These are phyloP conservation scores for Populus davidiana DNA, from an alignment of 345 rosid genomes.

Conservation along the genomic window DNA sequence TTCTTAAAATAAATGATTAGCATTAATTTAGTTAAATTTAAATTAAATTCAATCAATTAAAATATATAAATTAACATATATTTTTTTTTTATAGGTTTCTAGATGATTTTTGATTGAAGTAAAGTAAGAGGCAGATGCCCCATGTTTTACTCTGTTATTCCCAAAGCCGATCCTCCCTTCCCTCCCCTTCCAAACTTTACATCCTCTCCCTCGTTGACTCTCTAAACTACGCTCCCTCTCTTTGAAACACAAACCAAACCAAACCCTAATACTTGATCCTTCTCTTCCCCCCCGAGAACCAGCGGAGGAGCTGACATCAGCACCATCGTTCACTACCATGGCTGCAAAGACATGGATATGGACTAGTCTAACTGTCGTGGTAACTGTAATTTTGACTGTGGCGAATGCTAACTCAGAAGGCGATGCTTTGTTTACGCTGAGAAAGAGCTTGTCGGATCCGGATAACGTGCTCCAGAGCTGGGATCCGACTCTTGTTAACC, in stretches of 20 bases:
- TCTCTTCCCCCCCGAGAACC: not conserved
- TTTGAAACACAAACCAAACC: constrained; percentile 11
- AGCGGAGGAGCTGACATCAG: not conserved
- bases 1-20: too few species aligned
- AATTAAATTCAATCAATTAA: too few species aligned
- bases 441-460: constrained; percentile 71
- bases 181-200: not conserved
- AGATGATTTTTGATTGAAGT: too few species aligned
- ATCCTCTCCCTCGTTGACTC: constrained; percentile 6
- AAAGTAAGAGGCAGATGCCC: not conserved
- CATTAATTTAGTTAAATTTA: too few species aligned
- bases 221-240: not conserved
- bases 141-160: constrained; percentile 42
- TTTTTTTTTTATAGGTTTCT: too few species aligned
- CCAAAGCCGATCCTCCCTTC: constrained; percentile 45
- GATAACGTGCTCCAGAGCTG: constrained; percentile 94
- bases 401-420: constrained; percentile 77
- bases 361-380: constrained; percentile 36
- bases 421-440: constrained; percentile 73
- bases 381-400: constrained; percentile 12
- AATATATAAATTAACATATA: too few species aligned
- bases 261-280: not conserved
- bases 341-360: constrained; percentile 40
- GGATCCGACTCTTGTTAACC: constrained; percentile 97
- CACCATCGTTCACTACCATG: constrained; percentile 30